phyloP scores from a whole-genome alignment of 1,139 yeast species.

The Suhomyces taliae region DNA sequence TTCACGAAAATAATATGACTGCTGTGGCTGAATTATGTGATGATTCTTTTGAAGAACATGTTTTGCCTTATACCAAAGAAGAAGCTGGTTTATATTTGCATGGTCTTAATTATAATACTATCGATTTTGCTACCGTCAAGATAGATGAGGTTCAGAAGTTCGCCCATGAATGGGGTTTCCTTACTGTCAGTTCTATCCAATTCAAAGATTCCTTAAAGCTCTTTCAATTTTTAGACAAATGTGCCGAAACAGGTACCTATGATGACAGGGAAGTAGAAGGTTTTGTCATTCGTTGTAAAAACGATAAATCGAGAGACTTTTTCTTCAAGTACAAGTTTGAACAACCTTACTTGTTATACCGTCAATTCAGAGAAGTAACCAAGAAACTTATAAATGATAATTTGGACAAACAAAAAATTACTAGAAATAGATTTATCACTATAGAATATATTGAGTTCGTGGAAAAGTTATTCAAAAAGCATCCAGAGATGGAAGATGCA shows the following conservation, averaged over 20 bases:
- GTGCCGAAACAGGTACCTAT: slow-evolving; percentile 70
- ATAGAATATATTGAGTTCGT: slow-evolving; percentile 69
- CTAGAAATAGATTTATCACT: slow-evolving; percentile 58
- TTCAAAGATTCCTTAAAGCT: slow-evolving; percentile 42
- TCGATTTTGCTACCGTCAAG: slow-evolving; percentile 63
- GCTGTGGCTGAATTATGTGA: slow-evolving; percentile 95
- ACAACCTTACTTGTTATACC: slow-evolving; percentile 88
- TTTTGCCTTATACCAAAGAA: slow-evolving; percentile 66
- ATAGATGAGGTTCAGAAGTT: slow-evolving; percentile 59
- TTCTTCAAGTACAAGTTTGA: slow-evolving; percentile 95
- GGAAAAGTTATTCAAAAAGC: slow-evolving; percentile 47
- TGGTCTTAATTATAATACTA: slow-evolving; percentile 74
- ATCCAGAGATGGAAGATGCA: slow-evolving; percentile 42
- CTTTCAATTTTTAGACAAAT: slow-evolving; percentile 51
- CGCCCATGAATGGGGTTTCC: slow-evolving; percentile 74
- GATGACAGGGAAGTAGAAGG: slow-evolving; percentile 82
- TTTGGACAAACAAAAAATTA: slow-evolving; percentile 38
- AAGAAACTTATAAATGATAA: slow-evolving; percentile 51
- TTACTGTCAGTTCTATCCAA: slow-evolving; percentile 47
- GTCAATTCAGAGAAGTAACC: slow-evolving; percentile 90
- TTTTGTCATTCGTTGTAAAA: slow-evolving; percentile 73
- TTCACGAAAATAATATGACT: slow-evolving; percentile 59
- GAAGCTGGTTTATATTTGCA: slow-evolving; percentile 84
- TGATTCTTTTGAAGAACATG: slow-evolving; percentile 92
- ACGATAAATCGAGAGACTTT: slow-evolving; percentile 42